Percentiles rank a stretch among this genome's conserved stretches.
phyloP scores from a whole-genome alignment of 805 yeast species.

The Wickerhamiella brachini region DNA sequence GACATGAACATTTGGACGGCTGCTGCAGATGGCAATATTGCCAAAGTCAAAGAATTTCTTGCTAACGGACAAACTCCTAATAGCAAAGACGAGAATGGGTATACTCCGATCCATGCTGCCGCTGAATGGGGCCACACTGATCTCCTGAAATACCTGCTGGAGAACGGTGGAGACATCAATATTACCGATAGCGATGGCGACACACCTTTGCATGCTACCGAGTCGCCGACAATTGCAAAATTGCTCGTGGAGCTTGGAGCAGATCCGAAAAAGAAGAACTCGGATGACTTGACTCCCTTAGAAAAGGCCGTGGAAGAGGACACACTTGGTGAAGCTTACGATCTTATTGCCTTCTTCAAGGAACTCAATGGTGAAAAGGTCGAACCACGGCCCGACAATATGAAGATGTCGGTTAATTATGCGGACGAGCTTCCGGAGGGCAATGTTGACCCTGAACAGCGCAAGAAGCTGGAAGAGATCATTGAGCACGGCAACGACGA shows the following conservation, averaged over 20 bases:
- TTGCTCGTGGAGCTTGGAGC: constrained; percentile 56
- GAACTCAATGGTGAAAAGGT: constrained; percentile 27
- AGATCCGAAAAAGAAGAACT: constrained; percentile 47
- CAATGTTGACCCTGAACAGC: constrained; percentile 40
- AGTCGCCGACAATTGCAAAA: constrained; percentile 52
- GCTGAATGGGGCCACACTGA: constrained; percentile 80
- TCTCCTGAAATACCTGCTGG: constrained; percentile 43
- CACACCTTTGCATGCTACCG: constrained; percentile 87
- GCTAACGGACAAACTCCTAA: constrained; percentile 47
- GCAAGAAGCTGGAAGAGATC: constrained; percentile 53
- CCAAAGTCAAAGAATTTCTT: constrained; percentile 43
- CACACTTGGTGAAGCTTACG: constrained; percentile 47
- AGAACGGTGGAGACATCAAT: constrained; percentile 65
- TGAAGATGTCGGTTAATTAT: constrained; percentile 16
- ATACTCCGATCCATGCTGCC: constrained; percentile 96
- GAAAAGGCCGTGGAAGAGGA: constrained; percentile 63
- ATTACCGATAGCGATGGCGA: constrained; percentile 83
- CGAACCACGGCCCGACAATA: constrained; percentile 16
- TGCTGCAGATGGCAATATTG: constrained; percentile 69
- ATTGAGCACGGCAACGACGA: constrained; percentile 71
- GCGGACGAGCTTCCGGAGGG: constrained; percentile 22
- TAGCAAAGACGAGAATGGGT: constrained; percentile 80
- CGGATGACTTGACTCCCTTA: constrained; percentile 62
- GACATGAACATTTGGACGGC: constrained; percentile 80
- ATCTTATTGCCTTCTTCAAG: constrained; percentile 50